Conservation (phyloP, 371 early-diverging fungal genomes). For the Mortierella sp. region DNA sequence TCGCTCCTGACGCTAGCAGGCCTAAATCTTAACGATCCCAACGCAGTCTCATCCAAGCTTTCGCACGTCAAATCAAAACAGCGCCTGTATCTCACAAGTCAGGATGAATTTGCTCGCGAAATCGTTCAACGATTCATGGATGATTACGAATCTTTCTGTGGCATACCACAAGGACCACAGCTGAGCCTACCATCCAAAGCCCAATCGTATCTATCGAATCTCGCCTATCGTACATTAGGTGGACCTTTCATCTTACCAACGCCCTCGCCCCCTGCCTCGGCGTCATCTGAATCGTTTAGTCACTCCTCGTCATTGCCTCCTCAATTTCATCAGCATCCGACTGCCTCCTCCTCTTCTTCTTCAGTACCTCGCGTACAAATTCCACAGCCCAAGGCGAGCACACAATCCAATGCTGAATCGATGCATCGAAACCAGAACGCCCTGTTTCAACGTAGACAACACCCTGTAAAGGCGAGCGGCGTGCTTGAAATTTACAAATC, state of each 20-base stretch:
- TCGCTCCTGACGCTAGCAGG: slow-evolving; percentile 24
- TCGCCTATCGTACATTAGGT: slow-evolving; percentile 27
- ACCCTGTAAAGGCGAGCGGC: slow-evolving; percentile 1
- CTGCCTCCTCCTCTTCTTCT: not conserved
- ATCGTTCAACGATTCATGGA: slow-evolving; percentile 28
- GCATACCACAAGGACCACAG: slow-evolving; percentile 2
- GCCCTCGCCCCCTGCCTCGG: not conserved
- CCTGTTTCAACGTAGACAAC: slow-evolving; percentile 13
- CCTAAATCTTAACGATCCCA: not conserved
- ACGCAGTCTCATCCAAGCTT: not conserved
- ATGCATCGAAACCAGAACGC: not conserved
- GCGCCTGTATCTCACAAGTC: not conserved
- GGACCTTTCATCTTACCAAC: slow-evolving; percentile 1
- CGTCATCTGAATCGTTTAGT: not conserved
- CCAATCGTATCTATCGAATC: slow-evolving; percentile 38
- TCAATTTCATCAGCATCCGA: not conserved
- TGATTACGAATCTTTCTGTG: slow-evolving; percentile 32
- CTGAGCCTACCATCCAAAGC: slow-evolving; percentile 23
- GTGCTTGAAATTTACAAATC: slow-evolving; percentile 41
- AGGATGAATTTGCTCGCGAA: slow-evolving; percentile 8
- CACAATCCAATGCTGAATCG: not conserved
- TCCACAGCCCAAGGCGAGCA: not conserved
- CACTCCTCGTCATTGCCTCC: not conserved
- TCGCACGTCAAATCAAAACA: slow-evolving; percentile 3
- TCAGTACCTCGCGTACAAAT: not conserved